phyloP scores from a whole-genome alignment of 2,329 filamentous ascomycete species.

The Chrysoporthe puriensis region DNA sequence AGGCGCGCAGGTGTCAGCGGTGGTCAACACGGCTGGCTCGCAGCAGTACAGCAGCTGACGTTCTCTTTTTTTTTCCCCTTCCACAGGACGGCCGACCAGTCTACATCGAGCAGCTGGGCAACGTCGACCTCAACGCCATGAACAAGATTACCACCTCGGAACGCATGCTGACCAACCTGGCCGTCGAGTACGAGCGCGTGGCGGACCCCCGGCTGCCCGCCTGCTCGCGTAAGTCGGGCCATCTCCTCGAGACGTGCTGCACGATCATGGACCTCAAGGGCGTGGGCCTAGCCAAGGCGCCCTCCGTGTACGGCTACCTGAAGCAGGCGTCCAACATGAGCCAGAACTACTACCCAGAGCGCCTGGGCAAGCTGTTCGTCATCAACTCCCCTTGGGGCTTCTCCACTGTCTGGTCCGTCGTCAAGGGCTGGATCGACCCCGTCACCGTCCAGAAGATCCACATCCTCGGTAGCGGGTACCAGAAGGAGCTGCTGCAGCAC shows the following conservation, averaged over 20 bases:
- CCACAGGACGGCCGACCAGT: constrained; percentile 88
- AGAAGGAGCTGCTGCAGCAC: constrained; percentile 82
- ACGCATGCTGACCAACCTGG: constrained; percentile 95
- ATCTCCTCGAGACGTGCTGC: constrained; percentile 96
- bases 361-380: constrained; percentile 91
- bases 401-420: constrained; percentile 78
- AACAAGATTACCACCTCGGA: constrained; percentile 91
- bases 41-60: constrained; percentile 1
- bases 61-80: not conserved
- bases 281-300: constrained; percentile 79
- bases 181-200: constrained; percentile 96
- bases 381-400: constrained; percentile 99
- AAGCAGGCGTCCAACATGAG: constrained; percentile 84
- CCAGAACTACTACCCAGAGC: constrained; percentile 99
- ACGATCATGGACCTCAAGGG: constrained; percentile 98
- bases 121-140: constrained; percentile 87
- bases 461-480: constrained; percentile 79
- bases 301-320: constrained; percentile 87
- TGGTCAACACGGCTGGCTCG: not conserved
- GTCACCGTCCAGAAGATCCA: constrained; percentile 97
- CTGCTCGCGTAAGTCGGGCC: constrained; percentile 88
- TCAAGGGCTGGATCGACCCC: constrained; percentile 95
- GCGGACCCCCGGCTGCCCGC: constrained; percentile 91
- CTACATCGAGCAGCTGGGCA: constrained; percentile 95
- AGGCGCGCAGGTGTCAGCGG: not conserved